These are phyloP conservation scores for Orbilia ellipsospora DNA, from an alignment of 2,329 filamentous ascomycete genomes.

Conservation along the genomic window DNA sequence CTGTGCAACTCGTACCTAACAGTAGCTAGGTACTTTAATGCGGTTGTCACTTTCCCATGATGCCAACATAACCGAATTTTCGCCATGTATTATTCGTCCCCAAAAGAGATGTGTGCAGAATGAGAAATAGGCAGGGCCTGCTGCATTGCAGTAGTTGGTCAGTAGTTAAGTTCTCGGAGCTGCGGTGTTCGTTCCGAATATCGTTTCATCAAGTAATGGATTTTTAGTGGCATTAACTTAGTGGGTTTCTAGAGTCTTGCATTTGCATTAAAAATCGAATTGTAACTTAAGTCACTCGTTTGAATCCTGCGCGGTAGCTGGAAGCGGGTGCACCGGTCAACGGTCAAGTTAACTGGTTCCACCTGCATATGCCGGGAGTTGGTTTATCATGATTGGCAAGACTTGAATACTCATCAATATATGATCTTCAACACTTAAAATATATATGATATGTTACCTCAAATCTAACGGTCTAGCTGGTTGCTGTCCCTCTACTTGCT, in stretches of 20 bases:
- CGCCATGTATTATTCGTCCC: neutral
- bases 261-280: conserved; percentile 14
- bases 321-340: conserved; percentile 1
- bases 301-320: no score
- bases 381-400: neutral
- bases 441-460: no score
- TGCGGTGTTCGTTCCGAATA: conserved; percentile 1
- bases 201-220: conserved; percentile 11
- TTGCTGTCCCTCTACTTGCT: no score
- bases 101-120: neutral
- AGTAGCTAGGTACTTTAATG: neutral
- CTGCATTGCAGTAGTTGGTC: conserved; percentile 3
- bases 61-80: conserved; percentile 9
- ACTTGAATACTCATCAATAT: neutral
- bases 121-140: conserved; percentile 1
- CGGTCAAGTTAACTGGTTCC: conserved; percentile 9
- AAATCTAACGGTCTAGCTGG: no score
- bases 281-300: neutral
- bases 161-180: neutral
- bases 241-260: conserved; percentile 10
- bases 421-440: neutral
- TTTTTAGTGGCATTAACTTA: conserved; percentile 1
- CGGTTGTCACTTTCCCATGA: conserved; percentile 14
- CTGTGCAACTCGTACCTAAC: neutral
- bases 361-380: conserved; percentile 22